Percentiles rank a stretch among this genome's conserved stretches.
These are phyloP conservation scores for Backusella mclennaniae DNA, from an alignment of 192 early-diverging fungal species.

Conservation along the genomic window DNA sequence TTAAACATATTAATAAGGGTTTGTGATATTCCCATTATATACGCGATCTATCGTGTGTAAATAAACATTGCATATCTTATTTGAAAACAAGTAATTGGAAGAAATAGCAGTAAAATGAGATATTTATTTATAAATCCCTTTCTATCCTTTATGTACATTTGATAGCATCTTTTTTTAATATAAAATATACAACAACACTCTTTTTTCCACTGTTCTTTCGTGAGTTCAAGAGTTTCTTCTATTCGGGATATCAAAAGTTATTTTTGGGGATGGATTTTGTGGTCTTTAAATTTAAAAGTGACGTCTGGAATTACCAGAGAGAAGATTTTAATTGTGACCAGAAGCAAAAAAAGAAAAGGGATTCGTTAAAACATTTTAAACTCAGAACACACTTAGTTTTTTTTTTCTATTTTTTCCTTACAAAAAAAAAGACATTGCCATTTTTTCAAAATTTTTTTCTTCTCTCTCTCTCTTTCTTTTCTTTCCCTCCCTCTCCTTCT, in stretches of 20 bases:
- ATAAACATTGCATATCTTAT: not conserved
- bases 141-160: not conserved
- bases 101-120: not conserved
- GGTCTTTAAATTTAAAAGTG: not conserved
- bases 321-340: not conserved
- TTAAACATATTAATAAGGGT: no score
- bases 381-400: not conserved
- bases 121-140: not conserved
- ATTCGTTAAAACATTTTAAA: not conserved
- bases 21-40: not conserved
- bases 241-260: not conserved
- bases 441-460: not conserved
- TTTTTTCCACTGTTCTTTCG: not conserved
- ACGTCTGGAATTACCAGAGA: not conserved
- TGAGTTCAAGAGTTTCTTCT: not conserved
- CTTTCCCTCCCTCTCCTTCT: not conserved
- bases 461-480: not conserved
- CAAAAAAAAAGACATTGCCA: not conserved
- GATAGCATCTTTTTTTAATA: not conserved
- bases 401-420: constrained; percentile 3
- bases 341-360: not conserved
- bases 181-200: not conserved
- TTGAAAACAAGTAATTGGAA: not conserved
- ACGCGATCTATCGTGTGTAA: not conserved
- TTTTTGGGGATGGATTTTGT: not conserved